A percentile compares a stretch with the other conserved stretches of the same genome.
Evolutionary conservation across 768 basidiomycete species (phyloP).

Genomic region (Macrolepiota albuminosa): DNA sequence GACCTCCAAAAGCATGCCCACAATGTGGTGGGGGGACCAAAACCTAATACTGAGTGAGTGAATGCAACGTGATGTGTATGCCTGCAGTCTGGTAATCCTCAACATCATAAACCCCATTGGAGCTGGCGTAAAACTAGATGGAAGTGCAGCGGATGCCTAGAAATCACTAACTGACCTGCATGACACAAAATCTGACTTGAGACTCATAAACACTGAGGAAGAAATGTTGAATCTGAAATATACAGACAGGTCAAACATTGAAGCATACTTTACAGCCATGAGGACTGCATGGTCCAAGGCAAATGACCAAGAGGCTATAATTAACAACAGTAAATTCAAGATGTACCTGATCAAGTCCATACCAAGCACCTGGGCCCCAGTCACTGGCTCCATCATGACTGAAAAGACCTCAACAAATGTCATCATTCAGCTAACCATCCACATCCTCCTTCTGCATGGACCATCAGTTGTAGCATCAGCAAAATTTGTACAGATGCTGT

Average conservation of each 20-base stretch:
- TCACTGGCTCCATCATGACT: background rate
- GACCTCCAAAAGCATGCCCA: too few species aligned
- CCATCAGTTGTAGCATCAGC: background rate
- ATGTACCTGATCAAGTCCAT: background rate
- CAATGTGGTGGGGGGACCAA: too few species aligned
- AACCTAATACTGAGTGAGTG: too few species aligned
- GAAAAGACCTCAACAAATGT: background rate
- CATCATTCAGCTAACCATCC: background rate
- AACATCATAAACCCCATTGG: too few species aligned
- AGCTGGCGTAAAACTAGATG: too few species aligned
- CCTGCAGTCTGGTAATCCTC: too few species aligned
- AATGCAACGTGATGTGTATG: too few species aligned
- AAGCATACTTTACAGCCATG: background rate
- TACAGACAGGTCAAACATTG: background rate
- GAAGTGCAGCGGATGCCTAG: too few species aligned
- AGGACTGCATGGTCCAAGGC: background rate
- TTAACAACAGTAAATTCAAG: background rate
- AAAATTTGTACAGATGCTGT: background rate
- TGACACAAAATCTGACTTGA: background rate
- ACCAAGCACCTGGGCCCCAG: background rate
- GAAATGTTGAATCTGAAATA: background rate
- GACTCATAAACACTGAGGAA: background rate
- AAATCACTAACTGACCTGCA: background rate
- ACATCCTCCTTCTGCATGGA: background rate
- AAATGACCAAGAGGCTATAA: background rate